Base-by-base conservation (phyloP, 176 grass and related monocot genomes). In the Themeda triandra region DNA sequence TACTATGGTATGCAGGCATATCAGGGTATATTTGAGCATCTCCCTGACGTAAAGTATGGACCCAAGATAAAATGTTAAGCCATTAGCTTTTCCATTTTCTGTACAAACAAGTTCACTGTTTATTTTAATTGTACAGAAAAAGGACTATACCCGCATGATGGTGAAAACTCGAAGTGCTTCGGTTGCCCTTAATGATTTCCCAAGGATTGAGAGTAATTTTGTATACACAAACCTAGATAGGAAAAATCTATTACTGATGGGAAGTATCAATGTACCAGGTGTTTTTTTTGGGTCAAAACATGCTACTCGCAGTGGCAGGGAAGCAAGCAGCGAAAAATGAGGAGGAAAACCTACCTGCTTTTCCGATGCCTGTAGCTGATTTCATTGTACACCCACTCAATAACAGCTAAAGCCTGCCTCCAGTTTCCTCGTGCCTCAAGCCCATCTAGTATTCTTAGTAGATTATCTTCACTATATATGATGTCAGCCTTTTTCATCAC, bases 361-460 rank as follows among this genome's bases (percentile, higher is more conserved):
- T 89, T 94, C 69, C 78, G 81, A 66, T 98, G 39, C 39, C 83
- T 86, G 82, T 98, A 94, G 24, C 41, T 64, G 41, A 90, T 94
- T 75, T 93, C 86, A 51, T 86, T 94, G 53, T 97, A 94, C 17
- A 97, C 90, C 95, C 95, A 94, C 90, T 97, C 80, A 53, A 90
- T 91, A 72, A 94, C 75, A 40, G 84, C 80, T 83, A 89, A 28
- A 84, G 90, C 92, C 78, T 92, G 92, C 73, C 81, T 92, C 90
- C 92, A 97, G 28, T 84, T 94, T 89, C 88, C 86, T 59, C 60
- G 62, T 82, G 63, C 63, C 77, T 90, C 90, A 59, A 97, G 87
- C 42, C 84, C 86, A 79, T 87, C 75, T 44, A 97, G 49, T 86
- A 97, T 89, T 87, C 87, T 80, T 58, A 40, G 94, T 76, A 40